Conservation (phyloP, 129 eudicot species). For the Tanacetum coccineum region DNA sequence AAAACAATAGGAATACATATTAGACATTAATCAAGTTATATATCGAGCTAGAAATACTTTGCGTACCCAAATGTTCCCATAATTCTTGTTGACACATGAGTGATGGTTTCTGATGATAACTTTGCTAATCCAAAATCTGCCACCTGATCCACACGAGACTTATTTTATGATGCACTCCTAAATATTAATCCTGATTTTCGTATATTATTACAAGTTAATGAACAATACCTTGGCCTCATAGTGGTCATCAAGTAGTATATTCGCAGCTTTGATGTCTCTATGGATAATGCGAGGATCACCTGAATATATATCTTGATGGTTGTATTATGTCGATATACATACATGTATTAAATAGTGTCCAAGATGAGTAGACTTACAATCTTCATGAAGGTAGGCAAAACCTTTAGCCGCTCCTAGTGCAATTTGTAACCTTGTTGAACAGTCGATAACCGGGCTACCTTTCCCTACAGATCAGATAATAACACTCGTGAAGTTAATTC, state of each 20-base stretch:
- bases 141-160: background rate
- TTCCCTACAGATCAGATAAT: slow-evolving; percentile 29
- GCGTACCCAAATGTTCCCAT: slow-evolving; percentile 8
- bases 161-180: background rate
- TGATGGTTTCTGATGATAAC: slow-evolving; percentile 8
- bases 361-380: slow-evolving; percentile 46
- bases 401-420: slow-evolving; percentile 86
- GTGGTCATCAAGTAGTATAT: too few relatives aligned
- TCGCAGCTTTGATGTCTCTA: too few relatives aligned
- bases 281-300: too few relatives aligned
- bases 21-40: background rate
- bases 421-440: slow-evolving; percentile 50
- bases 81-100: background rate
- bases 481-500: background rate
- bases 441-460: slow-evolving; percentile 40
- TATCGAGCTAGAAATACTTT: background rate
- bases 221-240: too few relatives aligned
- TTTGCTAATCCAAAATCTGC: slow-evolving; percentile 2
- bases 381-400: slow-evolving; percentile 84
- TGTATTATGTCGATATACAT: slow-evolving; percentile 6
- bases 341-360: background rate
- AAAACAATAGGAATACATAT: background rate
- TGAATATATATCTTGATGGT: slow-evolving; percentile 18
- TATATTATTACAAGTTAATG: too few relatives aligned
- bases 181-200: too few relatives aligned